Percentiles rank a stretch among this genome's conserved stretches.
phyloP scores from a whole-genome alignment of 495 filamentous ascomycete species.

The Chlorociboria aeruginascens region DNA sequence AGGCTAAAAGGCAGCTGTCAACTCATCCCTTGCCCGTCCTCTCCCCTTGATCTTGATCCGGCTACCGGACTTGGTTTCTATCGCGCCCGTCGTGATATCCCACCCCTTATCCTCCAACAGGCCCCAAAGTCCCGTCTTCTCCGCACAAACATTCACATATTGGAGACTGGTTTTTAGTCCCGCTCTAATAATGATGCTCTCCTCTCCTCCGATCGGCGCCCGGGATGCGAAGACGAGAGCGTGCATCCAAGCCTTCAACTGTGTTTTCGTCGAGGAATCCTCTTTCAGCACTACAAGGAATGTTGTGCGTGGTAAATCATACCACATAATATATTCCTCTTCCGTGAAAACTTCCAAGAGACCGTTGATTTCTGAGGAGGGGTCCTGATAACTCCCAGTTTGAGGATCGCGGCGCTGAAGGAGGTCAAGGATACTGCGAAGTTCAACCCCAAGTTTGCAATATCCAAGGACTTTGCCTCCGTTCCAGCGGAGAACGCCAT shows the following conservation, averaged over 20 bases:
- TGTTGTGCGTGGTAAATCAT: conserved; percentile 26
- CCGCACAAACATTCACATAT: neutral
- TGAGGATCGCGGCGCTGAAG: neutral
- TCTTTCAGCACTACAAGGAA: conserved; percentile 57
- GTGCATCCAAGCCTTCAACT: conserved; percentile 65
- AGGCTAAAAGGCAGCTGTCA: no score
- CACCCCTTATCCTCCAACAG: conserved; percentile 24
- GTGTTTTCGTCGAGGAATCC: conserved; percentile 31
- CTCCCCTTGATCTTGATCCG: conserved; percentile 7
- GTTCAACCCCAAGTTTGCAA: conserved; percentile 34
- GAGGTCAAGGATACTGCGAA: conserved; percentile 25
- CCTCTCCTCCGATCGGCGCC: neutral
- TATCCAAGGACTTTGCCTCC: conserved; percentile 34
- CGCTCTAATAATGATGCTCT: neutral
- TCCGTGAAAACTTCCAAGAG: conserved; percentile 39
- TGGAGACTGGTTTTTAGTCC: neutral
- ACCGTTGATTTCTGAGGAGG: conserved; percentile 25
- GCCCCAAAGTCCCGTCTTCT: neutral
- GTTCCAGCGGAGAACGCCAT: conserved; percentile 48
- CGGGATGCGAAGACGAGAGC: conserved; percentile 44
- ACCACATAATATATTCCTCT: conserved; percentile 44
- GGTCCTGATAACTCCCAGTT: conserved; percentile 19
- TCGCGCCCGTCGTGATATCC: conserved; percentile 30
- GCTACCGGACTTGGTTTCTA: conserved; percentile 28
- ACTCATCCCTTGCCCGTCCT: neutral